Conservation (phyloP, 345 rosid species). For the Arabidopsis thaliana region TAIR10.1 NC_003071.7:2322001-2322500, state of each 20-base stretch:
- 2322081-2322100: no score
- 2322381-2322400: slow-evolving; percentile 22
- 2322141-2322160: no score
- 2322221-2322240: not conserved
- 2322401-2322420: not conserved
- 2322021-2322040: no score
- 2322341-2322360: slow-evolving; percentile 31
- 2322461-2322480: slow-evolving; percentile 16
- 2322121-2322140: no score
- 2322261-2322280: slow-evolving; percentile 1
- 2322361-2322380: slow-evolving; percentile 17
- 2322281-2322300: slow-evolving; percentile 51
- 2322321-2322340: slow-evolving; percentile 38
- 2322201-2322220: not conserved
- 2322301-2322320: slow-evolving; percentile 26
- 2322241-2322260: not conserved
- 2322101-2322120: no score
- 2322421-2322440: slow-evolving; percentile 1
- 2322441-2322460: slow-evolving; percentile 14
- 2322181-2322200: not conserved
- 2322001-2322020: no score
- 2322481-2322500: not conserved
- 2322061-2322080: no score
- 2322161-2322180: not conserved
- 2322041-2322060: no score